These are phyloP conservation scores for Gossypium aridum DNA, from an alignment of 441 rosid species.

Conservation along the genomic window DNA sequence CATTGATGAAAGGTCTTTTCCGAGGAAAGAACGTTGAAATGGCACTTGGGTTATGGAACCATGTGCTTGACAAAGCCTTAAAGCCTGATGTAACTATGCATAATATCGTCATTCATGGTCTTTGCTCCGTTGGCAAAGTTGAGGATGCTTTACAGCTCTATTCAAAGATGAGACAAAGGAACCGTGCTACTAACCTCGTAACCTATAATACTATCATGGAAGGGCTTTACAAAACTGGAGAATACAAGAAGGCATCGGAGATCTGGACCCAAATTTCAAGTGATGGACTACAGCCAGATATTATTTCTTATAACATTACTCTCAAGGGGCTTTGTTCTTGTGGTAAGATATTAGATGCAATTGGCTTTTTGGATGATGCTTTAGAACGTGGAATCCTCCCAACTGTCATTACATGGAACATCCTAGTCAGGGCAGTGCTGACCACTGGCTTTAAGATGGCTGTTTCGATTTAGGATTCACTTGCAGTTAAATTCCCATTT, in stretches of 20 bases:
- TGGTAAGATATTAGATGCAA: slow-evolving; percentile 45
- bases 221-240: slow-evolving; percentile 60
- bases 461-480: not conserved
- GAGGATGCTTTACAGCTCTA: slow-evolving; percentile 53
- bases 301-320: slow-evolving; percentile 69
- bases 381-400: slow-evolving; percentile 54
- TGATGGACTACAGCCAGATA: slow-evolving; percentile 60
- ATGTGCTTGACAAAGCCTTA: slow-evolving; percentile 45
- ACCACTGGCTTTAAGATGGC: slow-evolving; percentile 13
- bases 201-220: slow-evolving; percentile 82
- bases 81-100: slow-evolving; percentile 67
- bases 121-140: slow-evolving; percentile 64
- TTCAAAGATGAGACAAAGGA: slow-evolving; percentile 46
- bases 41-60: slow-evolving; percentile 65
- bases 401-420: slow-evolving; percentile 64
- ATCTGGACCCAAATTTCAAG: slow-evolving; percentile 57
- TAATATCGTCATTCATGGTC: slow-evolving; percentile 80
- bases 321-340: slow-evolving; percentile 75
- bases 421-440: slow-evolving; percentile 70
- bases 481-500: not conserved
- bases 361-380: slow-evolving; percentile 59
- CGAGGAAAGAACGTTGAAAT: slow-evolving; percentile 53
- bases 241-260: slow-evolving; percentile 46
- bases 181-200: slow-evolving; percentile 66
- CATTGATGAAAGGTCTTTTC: slow-evolving; percentile 70